phyloP scores from a whole-genome alignment of 1,139 yeast species.

The Pichia terricola region DNA sequence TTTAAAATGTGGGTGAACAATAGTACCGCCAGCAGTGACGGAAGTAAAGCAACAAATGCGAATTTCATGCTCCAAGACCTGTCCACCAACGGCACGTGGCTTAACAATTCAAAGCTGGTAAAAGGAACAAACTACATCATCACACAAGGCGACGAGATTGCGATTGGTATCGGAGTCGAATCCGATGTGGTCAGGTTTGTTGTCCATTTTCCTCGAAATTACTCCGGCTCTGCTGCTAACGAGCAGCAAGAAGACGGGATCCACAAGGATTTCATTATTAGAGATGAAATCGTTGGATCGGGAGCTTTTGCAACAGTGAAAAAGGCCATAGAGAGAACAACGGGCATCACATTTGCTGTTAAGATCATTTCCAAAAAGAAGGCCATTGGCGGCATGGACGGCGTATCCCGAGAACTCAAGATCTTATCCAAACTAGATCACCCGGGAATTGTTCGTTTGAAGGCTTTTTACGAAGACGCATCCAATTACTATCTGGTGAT shows the following conservation, averaged over 20 bases:
- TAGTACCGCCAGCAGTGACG: slow-evolving; percentile 3
- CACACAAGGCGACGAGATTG: slow-evolving; percentile 85
- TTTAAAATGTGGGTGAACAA: slow-evolving; percentile 55
- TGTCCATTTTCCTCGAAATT: slow-evolving; percentile 40
- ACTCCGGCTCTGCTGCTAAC: too few species aligned
- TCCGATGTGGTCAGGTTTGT: slow-evolving; percentile 69
- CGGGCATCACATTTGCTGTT: slow-evolving; percentile 83
- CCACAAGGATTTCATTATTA: slow-evolving; percentile 63
- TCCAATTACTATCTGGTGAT: slow-evolving; percentile 78
- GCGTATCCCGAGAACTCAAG: slow-evolving; percentile 78
- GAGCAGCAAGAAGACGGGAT: slow-evolving; percentile 33
- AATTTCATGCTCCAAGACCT: slow-evolving; percentile 54
- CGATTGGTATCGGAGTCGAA: slow-evolving; percentile 82
- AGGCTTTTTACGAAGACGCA: slow-evolving; percentile 76
- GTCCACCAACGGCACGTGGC: slow-evolving; percentile 85
- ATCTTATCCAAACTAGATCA: slow-evolving; percentile 71
- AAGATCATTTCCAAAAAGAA: slow-evolving; percentile 80
- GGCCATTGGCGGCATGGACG: slow-evolving; percentile 69
- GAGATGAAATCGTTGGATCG: slow-evolving; percentile 81
- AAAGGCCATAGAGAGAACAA: slow-evolving; percentile 74
- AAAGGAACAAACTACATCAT: slow-evolving; percentile 76
- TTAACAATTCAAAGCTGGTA: slow-evolving; percentile 64
- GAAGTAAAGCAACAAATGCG: slow-evolving; percentile 2
- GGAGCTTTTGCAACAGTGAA: slow-evolving; percentile 97
- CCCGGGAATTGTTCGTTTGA: slow-evolving; percentile 72